These are phyloP conservation scores for Nadsonia starkeyi-henricii DNA, from an alignment of 1,139 yeast species.

Conservation along the genomic window DNA sequence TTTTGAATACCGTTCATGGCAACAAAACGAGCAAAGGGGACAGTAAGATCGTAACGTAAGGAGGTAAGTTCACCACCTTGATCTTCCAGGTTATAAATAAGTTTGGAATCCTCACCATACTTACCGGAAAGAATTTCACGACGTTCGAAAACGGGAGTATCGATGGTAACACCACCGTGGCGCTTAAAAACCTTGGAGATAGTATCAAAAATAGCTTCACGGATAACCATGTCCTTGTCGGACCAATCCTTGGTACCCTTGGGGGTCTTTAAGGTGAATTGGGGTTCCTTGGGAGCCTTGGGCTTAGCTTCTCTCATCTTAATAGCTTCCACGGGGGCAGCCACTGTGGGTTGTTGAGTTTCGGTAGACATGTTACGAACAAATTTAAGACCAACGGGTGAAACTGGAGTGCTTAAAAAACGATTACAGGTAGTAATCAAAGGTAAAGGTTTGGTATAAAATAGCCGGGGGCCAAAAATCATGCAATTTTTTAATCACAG, in stretches of 20 bases:
- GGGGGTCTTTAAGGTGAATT: conserved; percentile 77
- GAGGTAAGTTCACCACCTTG: conserved; percentile 98
- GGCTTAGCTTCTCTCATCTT: conserved; percentile 1
- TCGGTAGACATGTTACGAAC: not conserved
- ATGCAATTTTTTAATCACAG: not conserved
- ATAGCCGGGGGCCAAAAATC: not conserved
- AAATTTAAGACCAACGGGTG: not conserved
- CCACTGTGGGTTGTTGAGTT: not conserved
- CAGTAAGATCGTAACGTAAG: conserved; percentile 88
- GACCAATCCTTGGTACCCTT: conserved; percentile 97
- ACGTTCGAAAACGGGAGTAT: conserved; percentile 92
- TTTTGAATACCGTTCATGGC: conserved; percentile 85
- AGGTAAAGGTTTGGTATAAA: not conserved
- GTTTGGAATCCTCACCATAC: conserved; percentile 94
- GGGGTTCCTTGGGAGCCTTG: conserved; percentile 16
- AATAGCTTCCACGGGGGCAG: not conserved
- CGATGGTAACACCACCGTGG: conserved; percentile 96
- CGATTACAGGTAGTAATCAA: not conserved
- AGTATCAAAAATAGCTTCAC: conserved; percentile 72
- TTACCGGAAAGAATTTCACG: conserved; percentile 92
- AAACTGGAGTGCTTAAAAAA: not conserved
- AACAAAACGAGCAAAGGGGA: conserved; percentile 92
- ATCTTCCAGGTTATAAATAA: conserved; percentile 88
- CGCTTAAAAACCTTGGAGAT: conserved; percentile 67
- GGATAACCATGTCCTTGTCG: conserved; percentile 88